A percentile compares a stretch with the other conserved stretches of the same genome.
phyloP scores from a whole-genome alignment of 1,139 yeast species.

The Nakaseomyces nivariensis region DNA sequence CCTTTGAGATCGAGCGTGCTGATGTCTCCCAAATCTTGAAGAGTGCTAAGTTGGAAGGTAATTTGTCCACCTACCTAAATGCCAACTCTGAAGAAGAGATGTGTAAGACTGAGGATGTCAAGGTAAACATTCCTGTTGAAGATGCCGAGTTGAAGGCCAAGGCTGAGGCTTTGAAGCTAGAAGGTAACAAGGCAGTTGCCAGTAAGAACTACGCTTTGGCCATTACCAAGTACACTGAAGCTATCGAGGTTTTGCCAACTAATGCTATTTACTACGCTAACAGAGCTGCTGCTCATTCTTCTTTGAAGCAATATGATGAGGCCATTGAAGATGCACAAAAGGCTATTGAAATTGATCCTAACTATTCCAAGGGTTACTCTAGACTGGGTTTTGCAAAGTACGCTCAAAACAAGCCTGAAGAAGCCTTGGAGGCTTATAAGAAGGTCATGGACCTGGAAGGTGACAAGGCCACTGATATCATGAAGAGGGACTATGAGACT shows the following conservation, averaged over 20 bases:
- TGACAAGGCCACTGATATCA: constrained; percentile 71
- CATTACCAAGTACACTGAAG: constrained; percentile 65
- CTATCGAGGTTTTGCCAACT: constrained; percentile 59
- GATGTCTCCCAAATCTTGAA: constrained; percentile 32
- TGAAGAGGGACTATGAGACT: constrained; percentile 89
- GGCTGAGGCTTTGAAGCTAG: constrained; percentile 77
- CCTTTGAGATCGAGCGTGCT: constrained; percentile 59
- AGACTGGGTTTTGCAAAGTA: constrained; percentile 89
- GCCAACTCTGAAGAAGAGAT: neutral
- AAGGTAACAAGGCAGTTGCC: constrained; percentile 93
- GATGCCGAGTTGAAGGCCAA: constrained; percentile 46
- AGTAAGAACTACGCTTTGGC: constrained; percentile 61
- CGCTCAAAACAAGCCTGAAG: constrained; percentile 82
- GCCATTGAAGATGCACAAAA: constrained; percentile 78
- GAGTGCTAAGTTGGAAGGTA: constrained; percentile 39
- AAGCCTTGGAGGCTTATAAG: constrained; percentile 83
- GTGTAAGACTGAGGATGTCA: constrained; percentile 24
- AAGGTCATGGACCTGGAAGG: constrained; percentile 85
- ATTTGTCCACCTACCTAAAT: constrained; percentile 39
- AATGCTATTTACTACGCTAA: constrained; percentile 85
- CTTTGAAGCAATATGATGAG: constrained; percentile 57
- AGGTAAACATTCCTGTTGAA: constrained; percentile 36
- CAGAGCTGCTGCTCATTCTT: constrained; percentile 95
- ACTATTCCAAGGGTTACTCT: constrained; percentile 86
- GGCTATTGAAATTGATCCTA: constrained; percentile 70